Evolutionary conservation across 2,329 filamentous ascomycete species (phyloP).

Genomic region (Nannizzia gypsea): DNA sequence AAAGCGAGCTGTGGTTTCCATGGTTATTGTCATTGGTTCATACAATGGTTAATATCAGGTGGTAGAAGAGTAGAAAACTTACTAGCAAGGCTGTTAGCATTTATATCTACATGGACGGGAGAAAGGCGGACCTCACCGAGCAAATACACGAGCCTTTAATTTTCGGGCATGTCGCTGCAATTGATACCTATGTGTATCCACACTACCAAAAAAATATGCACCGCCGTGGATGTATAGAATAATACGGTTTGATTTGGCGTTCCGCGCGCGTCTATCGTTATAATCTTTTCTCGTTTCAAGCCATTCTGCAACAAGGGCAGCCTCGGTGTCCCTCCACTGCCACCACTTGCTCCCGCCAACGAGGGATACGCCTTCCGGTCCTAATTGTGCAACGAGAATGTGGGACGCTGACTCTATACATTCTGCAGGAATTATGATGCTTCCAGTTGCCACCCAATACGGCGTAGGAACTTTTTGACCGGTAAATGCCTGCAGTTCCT

Average conservation of each 20-base stretch:
- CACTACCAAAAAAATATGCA: constrained; percentile 88
- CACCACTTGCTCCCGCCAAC: constrained; percentile 81
- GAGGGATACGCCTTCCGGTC: constrained; percentile 56
- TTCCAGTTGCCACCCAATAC: constrained; percentile 71
- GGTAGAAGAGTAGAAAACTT: not conserved
- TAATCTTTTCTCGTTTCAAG: constrained; percentile 87
- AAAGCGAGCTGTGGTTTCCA: constrained; percentile 50
- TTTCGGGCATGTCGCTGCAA: constrained; percentile 92
- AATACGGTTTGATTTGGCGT: constrained; percentile 55
- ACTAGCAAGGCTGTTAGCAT: constrained; percentile 7
- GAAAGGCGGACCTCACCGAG: constrained; percentile 38
- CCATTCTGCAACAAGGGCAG: constrained; percentile 71
- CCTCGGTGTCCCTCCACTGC: constrained; percentile 63
- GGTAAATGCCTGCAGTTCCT: constrained; percentile 87
- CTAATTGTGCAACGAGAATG: constrained; percentile 61
- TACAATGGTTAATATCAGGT: not conserved
- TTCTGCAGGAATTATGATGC: constrained; percentile 52
- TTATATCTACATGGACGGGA: not conserved
- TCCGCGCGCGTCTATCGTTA: constrained; percentile 53
- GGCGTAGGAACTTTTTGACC: constrained; percentile 83
- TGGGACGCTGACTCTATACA: constrained; percentile 55
- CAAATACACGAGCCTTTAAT: constrained; percentile 77
- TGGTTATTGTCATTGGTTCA: not conserved
- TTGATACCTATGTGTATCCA: constrained; percentile 96
- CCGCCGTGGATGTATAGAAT: constrained; percentile 94